These are phyloP conservation scores for Thielaviopsis ethacetica DNA, from an alignment of 2,329 filamentous ascomycete species.

Conservation along the genomic window DNA sequence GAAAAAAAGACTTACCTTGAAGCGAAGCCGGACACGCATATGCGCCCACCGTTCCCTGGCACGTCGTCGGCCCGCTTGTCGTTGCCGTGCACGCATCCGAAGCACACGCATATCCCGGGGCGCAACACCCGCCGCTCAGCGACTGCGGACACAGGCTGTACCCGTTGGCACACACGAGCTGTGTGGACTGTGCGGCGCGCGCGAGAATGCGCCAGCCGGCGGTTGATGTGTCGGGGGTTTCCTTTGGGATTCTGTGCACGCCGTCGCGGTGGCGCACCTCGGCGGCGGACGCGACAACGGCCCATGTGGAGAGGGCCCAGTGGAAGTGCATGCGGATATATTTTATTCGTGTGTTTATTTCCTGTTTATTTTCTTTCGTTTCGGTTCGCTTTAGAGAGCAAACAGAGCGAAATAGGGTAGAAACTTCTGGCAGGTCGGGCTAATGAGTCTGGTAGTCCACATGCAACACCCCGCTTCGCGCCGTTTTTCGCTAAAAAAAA, in stretches of 20 bases:
- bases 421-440: no score
- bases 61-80: constrained; percentile 8
- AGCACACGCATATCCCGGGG: constrained; percentile 30
- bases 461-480: no score
- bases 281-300: background rate
- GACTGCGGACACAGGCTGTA: constrained; percentile 22
- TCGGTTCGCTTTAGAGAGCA: background rate
- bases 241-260: constrained; percentile 1
- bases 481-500: no score
- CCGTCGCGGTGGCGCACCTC: constrained; percentile 2
- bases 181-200: background rate
- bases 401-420: background rate
- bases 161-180: constrained; percentile 14
- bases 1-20: background rate
- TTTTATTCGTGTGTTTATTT: background rate
- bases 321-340: background rate
- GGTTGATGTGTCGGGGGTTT: background rate
- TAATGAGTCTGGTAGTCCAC: no score
- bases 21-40: constrained; percentile 2
- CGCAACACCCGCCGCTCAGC: constrained; percentile 30
- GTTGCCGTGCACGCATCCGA: constrained; percentile 17
- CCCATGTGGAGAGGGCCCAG: background rate
- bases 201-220: background rate
- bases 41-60: background rate
- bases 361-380: background rate